Evolutionary conservation across 495 filamentous ascomycete genomes (phyloP), one percentile per base, ranked within the genome.

Genomic region (Trichoderma orchidacearum): DNA sequence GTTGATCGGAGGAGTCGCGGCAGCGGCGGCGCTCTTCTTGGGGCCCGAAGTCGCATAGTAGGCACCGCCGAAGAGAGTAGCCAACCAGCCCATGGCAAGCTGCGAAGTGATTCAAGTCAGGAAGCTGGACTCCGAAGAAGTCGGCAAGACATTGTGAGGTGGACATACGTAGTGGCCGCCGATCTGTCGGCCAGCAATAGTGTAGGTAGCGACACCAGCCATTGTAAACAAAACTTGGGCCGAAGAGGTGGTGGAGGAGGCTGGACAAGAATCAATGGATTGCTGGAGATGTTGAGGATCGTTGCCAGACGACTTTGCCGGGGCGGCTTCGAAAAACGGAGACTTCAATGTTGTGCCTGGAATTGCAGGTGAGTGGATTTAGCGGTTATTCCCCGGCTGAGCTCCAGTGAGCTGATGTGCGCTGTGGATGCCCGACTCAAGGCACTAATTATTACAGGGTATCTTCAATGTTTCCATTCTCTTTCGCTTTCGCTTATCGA

Each of bases 81-180:
- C 83, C 61, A 98, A 86, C 59, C 84, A 85, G 58, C 75, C 77
- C 76, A 96, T 96, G 62, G 93, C 78, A 65, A 98, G 88, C 93
- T 98, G 65, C 59, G 30, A 35, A 12, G 7, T 45, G 38, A 51
- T 35, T 52, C 55, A 35, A 50, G 59, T 60, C 70, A 57, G 69
- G 67, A 59, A 63, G 36, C 31, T 34, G 28, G n/a, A 25, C 17
- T 38, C 51, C 11, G 25, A 28, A 53, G 51, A 2, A 36, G 29
- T 21, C 31, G 7, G 21, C 17, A 28, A 11, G 51, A 31, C 27
- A 25, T 53, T 17, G 48, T 51, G 55, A 34, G 57, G 61, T 52
- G 50, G 54, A 87, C 90, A 66, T 82, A 98, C 92, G 69, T 85
- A 75, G 77, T 96, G 93, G 54, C 93, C 95, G 75, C 87, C 90